Evolutionary conservation across 2,329 filamentous ascomycete genomes (phyloP).

Genomic region (Neonectria ditissima): DNA sequence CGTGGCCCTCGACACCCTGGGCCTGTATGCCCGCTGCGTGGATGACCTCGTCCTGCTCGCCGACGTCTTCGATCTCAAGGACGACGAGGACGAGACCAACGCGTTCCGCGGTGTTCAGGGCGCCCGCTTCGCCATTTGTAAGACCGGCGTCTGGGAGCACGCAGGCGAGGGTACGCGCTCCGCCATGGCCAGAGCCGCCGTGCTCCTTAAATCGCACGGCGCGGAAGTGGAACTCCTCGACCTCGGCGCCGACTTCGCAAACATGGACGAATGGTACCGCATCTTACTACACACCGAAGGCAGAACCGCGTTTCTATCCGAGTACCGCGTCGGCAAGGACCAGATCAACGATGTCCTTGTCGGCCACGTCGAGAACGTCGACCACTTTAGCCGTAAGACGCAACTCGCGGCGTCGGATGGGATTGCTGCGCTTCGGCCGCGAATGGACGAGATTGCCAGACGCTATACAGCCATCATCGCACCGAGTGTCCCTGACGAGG

Average conservation of each 20-base stretch:
- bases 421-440: slow-evolving; percentile 64
- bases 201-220: slow-evolving; percentile 59
- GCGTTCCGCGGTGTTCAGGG: slow-evolving; percentile 55
- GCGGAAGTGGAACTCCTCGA: slow-evolving; percentile 68
- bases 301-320: slow-evolving; percentile 64
- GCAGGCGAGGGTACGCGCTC: slow-evolving; percentile 59
- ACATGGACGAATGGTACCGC: slow-evolving; percentile 65
- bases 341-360: slow-evolving; percentile 60
- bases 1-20: slow-evolving; percentile 71
- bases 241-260: slow-evolving; percentile 62
- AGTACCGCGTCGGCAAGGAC: slow-evolving; percentile 63
- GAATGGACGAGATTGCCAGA: slow-evolving; percentile 64
- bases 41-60: slow-evolving; percentile 70
- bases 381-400: slow-evolving; percentile 57
- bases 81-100: slow-evolving; percentile 55
- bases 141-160: slow-evolving; percentile 66
- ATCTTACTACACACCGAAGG: slow-evolving; percentile 66
- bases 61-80: slow-evolving; percentile 65
- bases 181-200: slow-evolving; percentile 56
- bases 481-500: slow-evolving; percentile 71
- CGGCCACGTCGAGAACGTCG: slow-evolving; percentile 64
- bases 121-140: slow-evolving; percentile 66
- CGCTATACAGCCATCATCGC: slow-evolving; percentile 68
- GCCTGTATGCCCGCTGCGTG: slow-evolving; percentile 68
- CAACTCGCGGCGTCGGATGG: slow-evolving; percentile 66